Evolutionary conservation across 2,329 filamentous ascomycete species (phyloP), one percentile per base, ranked within the genome.

Genomic region (Talaromyces rugulosus): DNA sequence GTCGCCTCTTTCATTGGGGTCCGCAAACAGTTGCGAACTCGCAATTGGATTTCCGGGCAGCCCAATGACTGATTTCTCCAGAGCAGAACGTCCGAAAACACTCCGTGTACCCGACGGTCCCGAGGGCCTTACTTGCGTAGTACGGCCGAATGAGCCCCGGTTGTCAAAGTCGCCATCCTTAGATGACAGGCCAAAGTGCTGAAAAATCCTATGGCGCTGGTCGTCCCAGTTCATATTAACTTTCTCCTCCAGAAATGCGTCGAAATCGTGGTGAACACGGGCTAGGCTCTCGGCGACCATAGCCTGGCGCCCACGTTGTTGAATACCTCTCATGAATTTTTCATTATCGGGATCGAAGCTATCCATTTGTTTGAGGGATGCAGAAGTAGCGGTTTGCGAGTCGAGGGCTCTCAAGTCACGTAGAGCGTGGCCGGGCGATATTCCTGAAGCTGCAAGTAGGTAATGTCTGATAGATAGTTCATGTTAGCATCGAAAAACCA

Each of bases 221-320:
- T 90, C 89, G 69, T 97, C 93, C 93, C 95, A 98, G 74, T 98
- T 92, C 81, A 96, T 89, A 33, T 92, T 91, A 56, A 98, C 88
- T 72, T 96, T 96, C 70, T 97, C 93, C 74, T 98, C 93, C 61
- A 99, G 82, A 74, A 96, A 98, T 64, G 86, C 85, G 74, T 99
- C 93, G 73, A 99, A 98, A 72, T 98, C 95, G 61, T 88, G 87
- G 63, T 94, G 89, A 4, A 93, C 95, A 70, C 93, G 87, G 70
- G 94, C 89, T 64, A 98, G 82, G n/a, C 92, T 91, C 73, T 97
- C 92, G 36, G 90, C 86, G 69, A 97, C 93, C 86, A 96, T 93
- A 71, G 90, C 92, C 62, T 96, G 82, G 4, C 93, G 95, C 18
- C 92, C 96, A 77, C 96, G 94, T 55, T 91, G 91, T 76, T 96